phyloP scores from a whole-genome alignment of 495 filamentous ascomycete genomes.

The Xylaria curta region DNA sequence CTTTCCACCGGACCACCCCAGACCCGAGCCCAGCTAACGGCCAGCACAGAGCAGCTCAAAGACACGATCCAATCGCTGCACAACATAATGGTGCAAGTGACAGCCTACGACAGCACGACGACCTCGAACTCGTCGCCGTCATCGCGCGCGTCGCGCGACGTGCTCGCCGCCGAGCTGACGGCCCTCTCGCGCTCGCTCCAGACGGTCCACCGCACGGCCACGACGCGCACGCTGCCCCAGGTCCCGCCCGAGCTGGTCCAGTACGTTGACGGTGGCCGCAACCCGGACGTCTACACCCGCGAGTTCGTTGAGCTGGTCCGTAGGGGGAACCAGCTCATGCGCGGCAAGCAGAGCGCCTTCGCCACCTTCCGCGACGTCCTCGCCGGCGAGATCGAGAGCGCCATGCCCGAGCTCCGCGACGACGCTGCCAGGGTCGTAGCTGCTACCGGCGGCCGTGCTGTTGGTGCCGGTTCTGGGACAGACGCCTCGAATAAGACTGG shows the following conservation, averaged over 20 bases:
- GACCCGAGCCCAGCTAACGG: slow-evolving; percentile 22
- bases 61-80: slow-evolving; percentile 86
- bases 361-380: slow-evolving; percentile 78
- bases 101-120: slow-evolving; percentile 69
- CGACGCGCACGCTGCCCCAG: slow-evolving; percentile 39
- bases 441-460: slow-evolving; percentile 38
- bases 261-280: slow-evolving; percentile 91
- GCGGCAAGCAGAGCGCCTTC: slow-evolving; percentile 86
- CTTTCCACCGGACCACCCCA: neutral
- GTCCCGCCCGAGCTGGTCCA: slow-evolving; percentile 90
- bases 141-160: slow-evolving; percentile 48
- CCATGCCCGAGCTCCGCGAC: slow-evolving; percentile 75
- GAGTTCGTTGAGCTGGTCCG: slow-evolving; percentile 95
- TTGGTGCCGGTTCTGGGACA: neutral
- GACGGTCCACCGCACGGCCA: slow-evolving; percentile 56
- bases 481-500: neutral
- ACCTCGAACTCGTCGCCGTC: slow-evolving; percentile 40
- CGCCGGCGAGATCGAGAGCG: slow-evolving; percentile 76
- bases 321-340: slow-evolving; percentile 80
- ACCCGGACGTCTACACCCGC: slow-evolving; percentile 97
- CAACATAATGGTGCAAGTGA: slow-evolving; percentile 75
- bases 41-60: slow-evolving; percentile 63
- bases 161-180: slow-evolving; percentile 51
- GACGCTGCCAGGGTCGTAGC: slow-evolving; percentile 71
- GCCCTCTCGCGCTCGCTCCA: slow-evolving; percentile 44